Conservation (phyloP, 495 filamentous ascomycete genomes). For the Schizothecium vesticola region DNA sequence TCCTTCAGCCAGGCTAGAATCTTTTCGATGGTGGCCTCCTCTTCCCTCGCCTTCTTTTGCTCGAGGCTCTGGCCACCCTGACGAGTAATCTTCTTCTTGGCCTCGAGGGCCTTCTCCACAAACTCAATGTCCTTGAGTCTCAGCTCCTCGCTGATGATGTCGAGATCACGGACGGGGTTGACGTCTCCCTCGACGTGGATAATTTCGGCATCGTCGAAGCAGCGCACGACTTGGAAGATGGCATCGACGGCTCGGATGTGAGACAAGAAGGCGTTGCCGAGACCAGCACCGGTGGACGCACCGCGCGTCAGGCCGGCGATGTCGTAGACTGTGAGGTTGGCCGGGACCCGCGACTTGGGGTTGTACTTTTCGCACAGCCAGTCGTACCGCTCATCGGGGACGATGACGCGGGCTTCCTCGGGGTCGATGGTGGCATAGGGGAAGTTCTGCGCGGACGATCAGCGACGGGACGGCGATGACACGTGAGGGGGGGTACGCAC, state of each 20-base stretch:
- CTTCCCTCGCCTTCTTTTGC: conserved; percentile 96
- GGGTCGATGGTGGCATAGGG: conserved; percentile 98
- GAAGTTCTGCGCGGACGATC: conserved; percentile 64
- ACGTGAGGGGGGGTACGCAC: conserved; percentile 42
- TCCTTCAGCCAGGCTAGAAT: conserved; percentile 73
- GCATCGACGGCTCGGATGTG: conserved; percentile 99
- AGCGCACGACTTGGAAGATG: conserved; percentile 98
- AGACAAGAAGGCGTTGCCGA: conserved; percentile 96
- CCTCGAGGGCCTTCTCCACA: conserved; percentile 88
- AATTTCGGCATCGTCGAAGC: conserved; percentile 99
- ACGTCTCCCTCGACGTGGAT: conserved; percentile 99
- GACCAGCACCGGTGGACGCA: conserved; percentile 93
- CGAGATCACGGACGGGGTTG: conserved; percentile 85
- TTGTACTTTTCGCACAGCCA: conserved; percentile 95
- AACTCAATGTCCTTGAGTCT: conserved; percentile 99
- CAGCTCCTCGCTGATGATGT: conserved; percentile 95
- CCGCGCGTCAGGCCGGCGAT: conserved; percentile 96
- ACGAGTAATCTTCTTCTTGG: conserved; percentile 83
- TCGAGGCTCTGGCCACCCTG: conserved; percentile 93
- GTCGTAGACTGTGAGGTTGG: conserved; percentile 98
- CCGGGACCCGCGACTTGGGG: conserved; percentile 91
- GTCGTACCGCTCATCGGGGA: conserved; percentile 93
- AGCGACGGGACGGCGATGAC: conserved; percentile 18
- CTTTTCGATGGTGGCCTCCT: conserved; percentile 87
- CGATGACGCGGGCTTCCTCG: conserved; percentile 96